Conservation (phyloP, 345 rosid genomes). For the Reutealis trisperma region DNA sequence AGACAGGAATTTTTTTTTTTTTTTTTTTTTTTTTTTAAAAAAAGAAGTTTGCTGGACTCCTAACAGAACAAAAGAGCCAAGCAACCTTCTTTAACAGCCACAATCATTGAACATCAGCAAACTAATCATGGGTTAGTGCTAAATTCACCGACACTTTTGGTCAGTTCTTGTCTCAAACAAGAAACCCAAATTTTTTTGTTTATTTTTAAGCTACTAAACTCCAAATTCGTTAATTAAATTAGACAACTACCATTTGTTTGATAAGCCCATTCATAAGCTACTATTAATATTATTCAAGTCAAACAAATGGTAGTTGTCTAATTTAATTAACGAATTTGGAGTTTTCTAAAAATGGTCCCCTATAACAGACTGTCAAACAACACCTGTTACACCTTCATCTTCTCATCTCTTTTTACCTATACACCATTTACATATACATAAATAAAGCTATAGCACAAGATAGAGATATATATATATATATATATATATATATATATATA, state of each 20-base stretch:
- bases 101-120: conserved; percentile 39
- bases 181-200: no score
- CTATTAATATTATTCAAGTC: conserved; percentile 23
- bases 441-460: neutral
- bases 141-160: conserved; percentile 38
- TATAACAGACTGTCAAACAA: conserved; percentile 53
- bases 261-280: conserved; percentile 24
- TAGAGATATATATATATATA: neutral
- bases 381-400: neutral
- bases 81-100: conserved; percentile 27
- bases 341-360: conserved; percentile 48
- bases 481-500: conserved; percentile 1
- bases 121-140: conserved; percentile 44
- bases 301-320: conserved; percentile 29
- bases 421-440: conserved; percentile 7
- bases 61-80: conserved; percentile 38
- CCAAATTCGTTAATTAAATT: no score
- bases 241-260: no score
- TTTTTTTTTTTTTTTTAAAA: neutral
- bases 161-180: conserved; percentile 33
- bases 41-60: conserved; percentile 18
- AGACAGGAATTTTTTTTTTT: neutral
- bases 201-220: no score
- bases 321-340: conserved; percentile 38
- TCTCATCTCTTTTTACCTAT: conserved; percentile 5